These are phyloP conservation scores for Aegle marmelos DNA, from an alignment of 345 rosid genomes.

Conservation along the genomic window DNA sequence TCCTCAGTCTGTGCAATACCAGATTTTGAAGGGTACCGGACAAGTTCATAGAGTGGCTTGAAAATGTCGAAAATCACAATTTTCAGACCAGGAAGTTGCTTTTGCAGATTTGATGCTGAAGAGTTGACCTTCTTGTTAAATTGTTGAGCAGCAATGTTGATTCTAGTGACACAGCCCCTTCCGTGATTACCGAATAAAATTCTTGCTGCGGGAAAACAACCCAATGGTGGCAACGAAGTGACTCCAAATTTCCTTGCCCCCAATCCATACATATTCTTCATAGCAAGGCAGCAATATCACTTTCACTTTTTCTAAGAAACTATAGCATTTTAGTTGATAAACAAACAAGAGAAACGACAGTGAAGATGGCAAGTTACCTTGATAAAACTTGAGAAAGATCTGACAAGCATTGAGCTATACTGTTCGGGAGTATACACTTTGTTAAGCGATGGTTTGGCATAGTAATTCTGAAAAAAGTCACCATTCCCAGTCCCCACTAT, in stretches of 20 bases:
- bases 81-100: constrained; percentile 66
- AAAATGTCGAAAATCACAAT: constrained; percentile 82
- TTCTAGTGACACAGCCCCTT: constrained; percentile 59
- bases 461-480: constrained; percentile 87
- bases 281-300: background rate
- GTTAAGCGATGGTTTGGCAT: constrained; percentile 65
- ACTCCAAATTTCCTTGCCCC: constrained; percentile 91
- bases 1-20: constrained; percentile 32
- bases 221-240: constrained; percentile 86
- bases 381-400: constrained; percentile 50
- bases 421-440: constrained; percentile 58
- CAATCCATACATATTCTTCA: constrained; percentile 53
- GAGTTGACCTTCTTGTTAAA: constrained; percentile 74
- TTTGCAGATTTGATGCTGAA: constrained; percentile 55
- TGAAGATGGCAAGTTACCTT: constrained; percentile 30
- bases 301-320: background rate
- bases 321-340: background rate
- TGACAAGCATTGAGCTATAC: constrained; percentile 59
- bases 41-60: constrained; percentile 60
- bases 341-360: background rate
- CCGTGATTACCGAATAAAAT: constrained; percentile 67
- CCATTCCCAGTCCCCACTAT: constrained; percentile 78
- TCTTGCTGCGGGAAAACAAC: constrained; percentile 81
- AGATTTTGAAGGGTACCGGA: constrained; percentile 51
- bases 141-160: constrained; percentile 67